These are phyloP conservation scores for Penicillium goetzii DNA, from an alignment of 495 filamentous ascomycete genomes.

Conservation along the genomic window DNA sequence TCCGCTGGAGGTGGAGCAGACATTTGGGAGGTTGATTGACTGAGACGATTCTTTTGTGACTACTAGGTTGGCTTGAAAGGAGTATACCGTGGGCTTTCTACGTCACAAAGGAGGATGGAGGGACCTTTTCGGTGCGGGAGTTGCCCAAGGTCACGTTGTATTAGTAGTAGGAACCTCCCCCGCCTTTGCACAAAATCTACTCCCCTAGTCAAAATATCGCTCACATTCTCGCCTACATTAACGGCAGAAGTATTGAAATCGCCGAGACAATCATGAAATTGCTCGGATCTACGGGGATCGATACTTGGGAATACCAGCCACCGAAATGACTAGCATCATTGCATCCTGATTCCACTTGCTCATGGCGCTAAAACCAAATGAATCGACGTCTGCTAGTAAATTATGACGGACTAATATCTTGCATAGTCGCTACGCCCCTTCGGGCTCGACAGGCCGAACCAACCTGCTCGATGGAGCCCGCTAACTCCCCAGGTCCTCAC, in stretches of 20 bases:
- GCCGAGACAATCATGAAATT: not conserved
- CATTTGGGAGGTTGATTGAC: not conserved
- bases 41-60: too few relatives aligned
- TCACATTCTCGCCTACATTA: not conserved
- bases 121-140: not conserved
- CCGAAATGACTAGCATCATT: not conserved
- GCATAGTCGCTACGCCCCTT: not conserved
- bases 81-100: not conserved
- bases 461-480: not conserved
- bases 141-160: too few relatives aligned
- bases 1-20: constrained; percentile 45
- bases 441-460: not conserved
- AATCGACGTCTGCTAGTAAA: not conserved
- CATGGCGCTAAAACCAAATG: not conserved
- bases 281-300: not conserved
- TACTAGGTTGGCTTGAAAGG: not conserved
- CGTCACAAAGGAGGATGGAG: not conserved
- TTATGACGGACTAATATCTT: not conserved
- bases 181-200: too few relatives aligned
- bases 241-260: not conserved
- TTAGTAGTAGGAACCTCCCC: not conserved
- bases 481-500: constrained; percentile 12
- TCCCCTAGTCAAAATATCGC: not conserved
- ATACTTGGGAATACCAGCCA: not conserved
- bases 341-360: not conserved